These are phyloP conservation scores for Plantago lanceolata DNA, from an alignment of 305 asterid genomes.

Conservation along the genomic window DNA sequence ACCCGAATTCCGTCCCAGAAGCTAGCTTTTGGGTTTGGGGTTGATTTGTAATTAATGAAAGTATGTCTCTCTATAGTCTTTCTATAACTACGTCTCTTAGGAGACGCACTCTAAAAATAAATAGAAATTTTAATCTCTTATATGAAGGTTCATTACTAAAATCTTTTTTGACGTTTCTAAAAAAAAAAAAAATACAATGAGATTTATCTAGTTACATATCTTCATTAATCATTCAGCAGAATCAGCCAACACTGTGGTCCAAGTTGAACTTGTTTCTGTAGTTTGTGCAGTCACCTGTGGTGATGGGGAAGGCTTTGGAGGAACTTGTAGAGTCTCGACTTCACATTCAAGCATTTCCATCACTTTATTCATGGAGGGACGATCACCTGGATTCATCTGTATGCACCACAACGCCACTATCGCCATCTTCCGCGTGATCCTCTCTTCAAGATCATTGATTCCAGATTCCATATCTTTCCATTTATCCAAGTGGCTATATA, in stretches of 20 bases:
- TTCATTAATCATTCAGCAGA: not conserved
- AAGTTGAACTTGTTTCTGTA: not conserved
- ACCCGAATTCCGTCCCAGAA: no score
- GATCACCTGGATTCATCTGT: conserved; percentile 23
- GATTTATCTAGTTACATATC: no score
- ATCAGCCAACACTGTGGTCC: not conserved
- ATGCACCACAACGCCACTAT: conserved; percentile 28
- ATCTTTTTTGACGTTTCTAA: no score
- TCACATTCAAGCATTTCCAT: conserved; percentile 27
- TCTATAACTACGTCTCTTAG: no score
- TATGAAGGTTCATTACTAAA: no score
- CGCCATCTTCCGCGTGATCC: conserved; percentile 20
- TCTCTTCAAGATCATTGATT: not conserved
- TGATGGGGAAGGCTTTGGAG: conserved; percentile 2
- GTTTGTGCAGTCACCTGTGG: not conserved
- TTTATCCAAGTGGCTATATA: conserved; percentile 19
- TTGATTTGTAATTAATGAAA: no score
- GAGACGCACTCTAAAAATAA: no score
- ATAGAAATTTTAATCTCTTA: no score
- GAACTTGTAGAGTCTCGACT: conserved; percentile 15
- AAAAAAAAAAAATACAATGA: no score
- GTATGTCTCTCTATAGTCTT: no score
- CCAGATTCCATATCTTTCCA: conserved; percentile 15
- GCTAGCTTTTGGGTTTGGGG: no score
- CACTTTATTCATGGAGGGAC: conserved; percentile 29